Percentiles rank a stretch among this genome's conserved stretches.
phyloP scores from a whole-genome alignment of 2,329 filamentous ascomycete species.

The Colletotrichum coccodes region DNA sequence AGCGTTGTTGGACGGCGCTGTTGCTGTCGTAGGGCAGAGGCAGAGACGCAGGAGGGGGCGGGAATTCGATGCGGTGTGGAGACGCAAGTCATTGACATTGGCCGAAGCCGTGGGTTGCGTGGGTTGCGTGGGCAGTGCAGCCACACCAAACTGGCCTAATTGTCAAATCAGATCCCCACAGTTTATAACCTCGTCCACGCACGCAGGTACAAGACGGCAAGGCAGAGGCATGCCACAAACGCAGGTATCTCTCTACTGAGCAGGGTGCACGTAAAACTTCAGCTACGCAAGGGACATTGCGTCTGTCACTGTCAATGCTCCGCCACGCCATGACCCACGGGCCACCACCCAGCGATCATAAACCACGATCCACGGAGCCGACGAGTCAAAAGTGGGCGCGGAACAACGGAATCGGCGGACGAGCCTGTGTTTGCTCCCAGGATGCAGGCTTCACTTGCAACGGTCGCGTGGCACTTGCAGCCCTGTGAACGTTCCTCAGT shows the following conservation, averaged over 20 bases:
- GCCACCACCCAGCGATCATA: neutral
- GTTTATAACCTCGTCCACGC: neutral
- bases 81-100: neutral
- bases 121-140: neutral
- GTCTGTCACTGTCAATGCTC: conserved; percentile 21
- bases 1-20: neutral
- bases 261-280: neutral
- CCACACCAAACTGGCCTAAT: neutral
- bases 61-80: neutral
- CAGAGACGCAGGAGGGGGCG: neutral
- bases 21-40: neutral
- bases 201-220: neutral
- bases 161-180: neutral
- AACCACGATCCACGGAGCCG: conserved; percentile 12
- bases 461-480: neutral
- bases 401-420: neutral
- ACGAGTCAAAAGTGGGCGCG: neutral
- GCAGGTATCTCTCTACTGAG: neutral
- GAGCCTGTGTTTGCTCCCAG: neutral
- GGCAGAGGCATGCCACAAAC: neutral
- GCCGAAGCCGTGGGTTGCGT: neutral
- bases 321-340: conserved; percentile 22
- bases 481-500: neutral
- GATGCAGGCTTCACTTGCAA: neutral
- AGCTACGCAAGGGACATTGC: conserved; percentile 16